Conservation (phyloP, 805 yeast genomes). For the Pichia heedii region DNA sequence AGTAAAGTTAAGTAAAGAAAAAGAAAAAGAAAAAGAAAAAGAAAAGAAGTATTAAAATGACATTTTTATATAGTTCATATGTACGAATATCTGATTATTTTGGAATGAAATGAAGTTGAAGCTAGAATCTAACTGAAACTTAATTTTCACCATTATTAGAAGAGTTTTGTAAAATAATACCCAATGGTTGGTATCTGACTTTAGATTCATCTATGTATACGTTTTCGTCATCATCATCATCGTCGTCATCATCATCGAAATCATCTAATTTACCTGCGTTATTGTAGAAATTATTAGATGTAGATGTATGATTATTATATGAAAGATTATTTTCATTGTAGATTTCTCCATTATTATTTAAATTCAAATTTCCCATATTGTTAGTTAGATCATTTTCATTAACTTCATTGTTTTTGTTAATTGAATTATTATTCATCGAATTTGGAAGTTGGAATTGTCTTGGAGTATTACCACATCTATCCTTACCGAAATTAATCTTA, state of each 20-base stretch:
- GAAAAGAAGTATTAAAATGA: too few relatives aligned
- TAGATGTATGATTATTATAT: background rate
- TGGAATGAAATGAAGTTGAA: too few relatives aligned
- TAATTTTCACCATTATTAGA: too few relatives aligned
- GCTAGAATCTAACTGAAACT: too few relatives aligned
- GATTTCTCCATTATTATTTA: constrained; percentile 2
- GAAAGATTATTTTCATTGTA: background rate
- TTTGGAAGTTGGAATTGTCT: constrained; percentile 42
- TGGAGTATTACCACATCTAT: constrained; percentile 91
- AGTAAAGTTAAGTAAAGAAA: too few relatives aligned
- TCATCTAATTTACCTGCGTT: background rate
- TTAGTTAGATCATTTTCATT: constrained; percentile 10
- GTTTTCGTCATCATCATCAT: constrained; percentile 9
- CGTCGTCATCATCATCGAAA: constrained; percentile 9
- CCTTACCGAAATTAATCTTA: constrained; percentile 88
- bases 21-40: background rate
- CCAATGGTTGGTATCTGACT: constrained; percentile 13
- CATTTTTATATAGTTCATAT: too few relatives aligned
- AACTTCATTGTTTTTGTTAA: background rate
- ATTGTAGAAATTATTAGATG: too few relatives aligned
- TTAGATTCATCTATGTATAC: constrained; percentile 12
- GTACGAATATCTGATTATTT: too few relatives aligned
- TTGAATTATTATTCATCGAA: background rate
- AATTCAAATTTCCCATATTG: background rate
- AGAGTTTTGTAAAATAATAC: constrained; percentile 9